Evolutionary conservation across 2,329 filamentous ascomycete species (phyloP), one percentile per base, ranked within the genome.

Genomic region (Sclerotinia subarctica): DNA sequence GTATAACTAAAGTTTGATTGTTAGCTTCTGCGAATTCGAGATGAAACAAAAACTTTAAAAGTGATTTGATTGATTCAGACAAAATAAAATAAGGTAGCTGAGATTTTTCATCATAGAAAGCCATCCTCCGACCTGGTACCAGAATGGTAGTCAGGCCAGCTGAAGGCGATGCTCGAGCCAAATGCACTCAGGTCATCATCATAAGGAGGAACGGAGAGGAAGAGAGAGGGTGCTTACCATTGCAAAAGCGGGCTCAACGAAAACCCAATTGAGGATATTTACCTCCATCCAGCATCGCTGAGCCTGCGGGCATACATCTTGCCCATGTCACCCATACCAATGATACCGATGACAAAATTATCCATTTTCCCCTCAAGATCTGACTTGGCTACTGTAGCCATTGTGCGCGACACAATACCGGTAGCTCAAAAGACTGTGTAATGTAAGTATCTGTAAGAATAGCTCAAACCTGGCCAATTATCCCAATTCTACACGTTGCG

Each of bases 171-270:
- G 86, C 94, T 98, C 94, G 93, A 98, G 94, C 94, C 94, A 98
- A 98, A 98, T 98, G 94, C 94, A 94, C 94, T 98, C 94, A 94
- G 93, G 94, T 98, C 94, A 98, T 98, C 94, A 96, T 93, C 79
- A 79, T 76, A 76, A 42, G 56, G 59, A 64, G 58, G 47, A 46
- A 59, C 47, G 59, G 26, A 66, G 54, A 38, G 51, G 58, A 69
- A 70, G 70, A 65, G 77, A 78, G 80, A 58, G 52, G 64, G 70
- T 70, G 69, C 74, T 75, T 71, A 77, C 74, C 70, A 74, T 68
- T 59, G 71, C 57, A 74, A 46, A 72, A 54, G 57, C 52, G 68
- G 67, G 72, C 74, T 70, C 76, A 73, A 71, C 72, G 72, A 69
- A 66, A 80, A 79, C 63, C 81, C 75, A 62, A 66, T 63, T 35